Evolutionary conservation across 768 basidiomycete species (phyloP).

Genomic region (Lepiota brunneoincarnata): DNA sequence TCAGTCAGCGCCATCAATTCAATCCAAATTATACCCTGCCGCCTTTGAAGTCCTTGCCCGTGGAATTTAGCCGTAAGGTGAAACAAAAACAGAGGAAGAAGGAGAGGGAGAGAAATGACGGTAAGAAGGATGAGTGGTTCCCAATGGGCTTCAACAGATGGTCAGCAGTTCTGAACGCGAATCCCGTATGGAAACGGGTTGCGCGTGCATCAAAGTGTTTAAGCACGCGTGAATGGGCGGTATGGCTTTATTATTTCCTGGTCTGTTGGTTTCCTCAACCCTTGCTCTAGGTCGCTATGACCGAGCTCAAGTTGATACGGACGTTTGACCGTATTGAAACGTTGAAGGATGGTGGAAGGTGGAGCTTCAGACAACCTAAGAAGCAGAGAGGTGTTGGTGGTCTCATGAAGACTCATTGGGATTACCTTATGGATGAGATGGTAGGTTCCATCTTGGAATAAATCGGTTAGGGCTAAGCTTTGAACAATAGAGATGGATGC

Average conservation of each 20-base stretch:
- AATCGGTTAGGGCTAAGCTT: slow-evolving; percentile 2
- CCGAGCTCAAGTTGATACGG: slow-evolving; percentile 74
- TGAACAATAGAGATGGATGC: slow-evolving; percentile 85
- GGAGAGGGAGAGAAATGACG: slow-evolving; percentile 47
- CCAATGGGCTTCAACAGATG: slow-evolving; percentile 69
- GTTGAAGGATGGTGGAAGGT: slow-evolving; percentile 75
- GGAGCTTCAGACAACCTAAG: slow-evolving; percentile 95
- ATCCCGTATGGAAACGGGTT: slow-evolving; percentile 72
- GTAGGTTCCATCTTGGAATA: slow-evolving; percentile 37
- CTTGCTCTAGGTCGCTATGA: slow-evolving; percentile 63
- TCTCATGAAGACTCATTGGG: slow-evolving; percentile 85
- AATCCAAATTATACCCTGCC: slow-evolving; percentile 53
- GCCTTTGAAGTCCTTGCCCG: slow-evolving; percentile 49
- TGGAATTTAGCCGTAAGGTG: slow-evolving; percentile 47
- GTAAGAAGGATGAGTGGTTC: slow-evolving; percentile 57
- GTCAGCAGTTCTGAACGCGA: slow-evolving; percentile 72
- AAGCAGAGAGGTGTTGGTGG: slow-evolving; percentile 83
- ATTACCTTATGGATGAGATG: slow-evolving; percentile 96
- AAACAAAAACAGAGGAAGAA: slow-evolving; percentile 31
- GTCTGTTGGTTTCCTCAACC: not conserved
- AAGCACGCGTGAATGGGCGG: slow-evolving; percentile 80
- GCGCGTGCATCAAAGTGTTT: slow-evolving; percentile 73
- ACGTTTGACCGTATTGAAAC: slow-evolving; percentile 83
- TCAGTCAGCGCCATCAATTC: slow-evolving; percentile 35
- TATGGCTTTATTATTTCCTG: slow-evolving; percentile 35